Conservation (phyloP, 768 basidiomycete species). For the Suillus occidentalis region DNA sequence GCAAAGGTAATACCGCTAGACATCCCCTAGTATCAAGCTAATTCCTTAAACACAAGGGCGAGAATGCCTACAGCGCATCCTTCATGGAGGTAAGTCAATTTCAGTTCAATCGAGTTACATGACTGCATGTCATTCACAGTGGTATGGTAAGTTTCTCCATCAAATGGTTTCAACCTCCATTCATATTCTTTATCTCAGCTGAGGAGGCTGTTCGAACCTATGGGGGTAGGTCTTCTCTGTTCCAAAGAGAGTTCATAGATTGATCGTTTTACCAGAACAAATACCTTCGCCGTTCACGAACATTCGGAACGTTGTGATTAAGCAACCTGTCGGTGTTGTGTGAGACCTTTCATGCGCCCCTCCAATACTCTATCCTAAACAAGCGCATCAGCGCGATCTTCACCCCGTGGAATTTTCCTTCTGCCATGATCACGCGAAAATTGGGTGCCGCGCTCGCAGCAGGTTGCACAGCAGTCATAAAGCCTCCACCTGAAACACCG, state of each 20-base stretch:
- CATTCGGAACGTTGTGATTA: slow-evolving; percentile 84
- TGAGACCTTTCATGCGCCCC: slow-evolving; percentile 25
- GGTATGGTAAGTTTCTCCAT: slow-evolving; percentile 62
- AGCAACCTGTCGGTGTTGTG: slow-evolving; percentile 82
- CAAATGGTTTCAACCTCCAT: not conserved
- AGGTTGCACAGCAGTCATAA: slow-evolving; percentile 95
- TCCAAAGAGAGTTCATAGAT: not conserved
- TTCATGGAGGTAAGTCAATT: slow-evolving; percentile 66
- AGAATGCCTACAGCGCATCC: slow-evolving; percentile 82
- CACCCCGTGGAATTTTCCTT: slow-evolving; percentile 94
- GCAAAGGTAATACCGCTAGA: slow-evolving; percentile 54
- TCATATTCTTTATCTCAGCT: slow-evolving; percentile 44
- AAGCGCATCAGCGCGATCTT: slow-evolving; percentile 58
- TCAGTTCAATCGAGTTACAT: slow-evolving; percentile 4
- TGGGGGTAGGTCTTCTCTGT: slow-evolving; percentile 55
- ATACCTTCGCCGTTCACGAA: slow-evolving; percentile 74
- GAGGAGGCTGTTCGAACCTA: slow-evolving; percentile 92
- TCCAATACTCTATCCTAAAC: slow-evolving; percentile 1
- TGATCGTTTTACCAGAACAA: slow-evolving; percentile 50
- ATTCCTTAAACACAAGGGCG: slow-evolving; percentile 48
- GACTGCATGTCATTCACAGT: slow-evolving; percentile 43
- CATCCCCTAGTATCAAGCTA: not conserved
- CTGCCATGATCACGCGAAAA: slow-evolving; percentile 93
- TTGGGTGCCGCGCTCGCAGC: slow-evolving; percentile 87
- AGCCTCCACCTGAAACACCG: slow-evolving; percentile 93